phyloP scores from a whole-genome alignment of 345 rosid species.

The Dipteronia dyeriana region DNA sequence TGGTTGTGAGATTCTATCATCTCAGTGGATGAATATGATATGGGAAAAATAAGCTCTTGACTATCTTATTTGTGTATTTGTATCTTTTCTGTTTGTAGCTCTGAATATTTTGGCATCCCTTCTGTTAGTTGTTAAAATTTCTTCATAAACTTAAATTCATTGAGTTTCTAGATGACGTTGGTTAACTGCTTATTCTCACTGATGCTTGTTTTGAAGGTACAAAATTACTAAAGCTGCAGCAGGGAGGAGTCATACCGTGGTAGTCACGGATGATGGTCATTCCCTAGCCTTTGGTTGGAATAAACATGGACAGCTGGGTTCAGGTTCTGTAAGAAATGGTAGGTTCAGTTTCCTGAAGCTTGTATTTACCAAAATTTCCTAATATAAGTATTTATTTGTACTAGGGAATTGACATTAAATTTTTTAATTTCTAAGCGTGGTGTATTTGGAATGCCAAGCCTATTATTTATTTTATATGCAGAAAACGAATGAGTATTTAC shows the following conservation, averaged over 20 bases:
- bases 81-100: not conserved
- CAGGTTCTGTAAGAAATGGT: slow-evolving; percentile 81
- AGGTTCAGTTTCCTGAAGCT: slow-evolving; percentile 19
- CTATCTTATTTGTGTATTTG: not conserved
- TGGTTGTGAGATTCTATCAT: not conserved
- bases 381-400: not conserved
- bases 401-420: not conserved
- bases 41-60: not conserved
- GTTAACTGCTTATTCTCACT: not conserved
- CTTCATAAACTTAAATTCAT: not conserved
- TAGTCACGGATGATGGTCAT: slow-evolving; percentile 73
- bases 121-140: not conserved
- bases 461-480: not conserved
- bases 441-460: not conserved
- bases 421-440: not conserved
- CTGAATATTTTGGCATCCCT: not conserved
- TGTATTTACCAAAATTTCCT: not conserved
- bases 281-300: slow-evolving; percentile 97
- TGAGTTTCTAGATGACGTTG: not conserved
- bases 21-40: not conserved
- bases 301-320: slow-evolving; percentile 93
- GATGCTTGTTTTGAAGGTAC: slow-evolving; percentile 46
- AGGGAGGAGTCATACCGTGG: slow-evolving; percentile 83
- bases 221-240: slow-evolving; percentile 71
- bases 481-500: not conserved